These are phyloP conservation scores for Fagopyrum esculentum DNA, from an alignment of 148 eudicot genomes.

Conservation along the genomic window DNA sequence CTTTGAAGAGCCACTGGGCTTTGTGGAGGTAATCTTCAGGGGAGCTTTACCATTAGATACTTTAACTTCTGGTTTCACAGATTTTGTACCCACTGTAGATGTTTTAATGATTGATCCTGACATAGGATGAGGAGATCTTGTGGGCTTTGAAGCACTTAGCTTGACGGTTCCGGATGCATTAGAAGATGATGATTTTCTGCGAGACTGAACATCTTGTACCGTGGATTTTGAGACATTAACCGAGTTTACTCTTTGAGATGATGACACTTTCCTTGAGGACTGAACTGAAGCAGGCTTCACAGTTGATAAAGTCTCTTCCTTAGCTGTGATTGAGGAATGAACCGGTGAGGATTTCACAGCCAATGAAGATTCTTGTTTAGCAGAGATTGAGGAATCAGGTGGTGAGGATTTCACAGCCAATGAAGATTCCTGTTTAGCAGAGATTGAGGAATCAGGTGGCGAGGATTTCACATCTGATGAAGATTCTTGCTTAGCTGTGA, in stretches of 20 bases:
- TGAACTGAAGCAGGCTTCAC: slow-evolving; percentile 11
- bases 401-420: slow-evolving; percentile 17
- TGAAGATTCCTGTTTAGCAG: background rate
- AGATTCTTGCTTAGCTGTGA: background rate
- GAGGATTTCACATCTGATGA: background rate
- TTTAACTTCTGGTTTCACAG: background rate
- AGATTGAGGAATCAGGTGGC: background rate
- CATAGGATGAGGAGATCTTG: background rate
- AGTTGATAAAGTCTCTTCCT: slow-evolving; percentile 15
- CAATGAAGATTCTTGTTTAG: slow-evolving; percentile 9
- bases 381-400: slow-evolving; percentile 15
- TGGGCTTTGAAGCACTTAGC: background rate
- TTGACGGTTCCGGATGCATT: background rate
- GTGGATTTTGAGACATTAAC: slow-evolving; percentile 25
- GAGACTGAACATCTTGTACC: slow-evolving; percentile 29
- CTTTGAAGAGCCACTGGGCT: slow-evolving; percentile 17
- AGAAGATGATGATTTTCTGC: background rate
- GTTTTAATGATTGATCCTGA: slow-evolving; percentile 10
- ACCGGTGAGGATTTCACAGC: slow-evolving; percentile 14
- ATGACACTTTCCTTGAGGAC: background rate
- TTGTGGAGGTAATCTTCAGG: slow-evolving; percentile 14
- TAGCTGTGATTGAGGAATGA: slow-evolving; percentile 8
- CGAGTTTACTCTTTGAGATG: background rate
- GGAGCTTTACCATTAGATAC: background rate
- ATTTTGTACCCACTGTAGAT: background rate